Conservation (phyloP, 148 eudicot genomes). For the Rhododendron molle region DNA sequence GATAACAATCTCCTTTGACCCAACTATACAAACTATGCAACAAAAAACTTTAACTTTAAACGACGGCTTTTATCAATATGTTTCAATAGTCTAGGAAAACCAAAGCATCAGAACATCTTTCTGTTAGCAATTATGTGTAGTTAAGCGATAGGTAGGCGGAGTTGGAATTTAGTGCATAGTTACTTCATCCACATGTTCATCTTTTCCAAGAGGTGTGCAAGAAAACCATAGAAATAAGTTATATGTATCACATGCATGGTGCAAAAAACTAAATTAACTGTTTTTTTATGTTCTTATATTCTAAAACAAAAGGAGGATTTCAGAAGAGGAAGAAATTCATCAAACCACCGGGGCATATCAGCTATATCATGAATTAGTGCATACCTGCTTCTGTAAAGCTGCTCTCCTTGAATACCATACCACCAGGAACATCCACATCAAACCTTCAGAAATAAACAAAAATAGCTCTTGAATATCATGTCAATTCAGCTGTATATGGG, state of each 20-base stretch:
- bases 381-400: constrained; percentile 88
- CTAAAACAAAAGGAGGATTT: background rate
- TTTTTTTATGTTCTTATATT: background rate
- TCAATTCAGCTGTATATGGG: background rate
- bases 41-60: no score
- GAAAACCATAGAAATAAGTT: background rate
- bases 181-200: background rate
- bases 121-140: background rate
- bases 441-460: constrained; percentile 49
- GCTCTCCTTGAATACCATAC: constrained; percentile 87
- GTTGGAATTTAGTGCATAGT: background rate
- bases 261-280: background rate
- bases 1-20: no score
- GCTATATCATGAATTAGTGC: background rate
- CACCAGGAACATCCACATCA: constrained; percentile 96
- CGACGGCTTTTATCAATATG: no score
- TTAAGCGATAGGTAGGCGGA: background rate
- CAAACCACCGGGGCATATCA: background rate
- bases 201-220: constrained; percentile 2
- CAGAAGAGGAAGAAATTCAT: background rate
- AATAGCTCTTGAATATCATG: background rate
- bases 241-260: background rate
- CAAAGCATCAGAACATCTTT: background rate
- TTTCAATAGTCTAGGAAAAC: background rate
- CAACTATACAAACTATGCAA: no score